Conservation (phyloP, 176 grass and related monocot genomes). For the Dactylis glomerata region DNA sequence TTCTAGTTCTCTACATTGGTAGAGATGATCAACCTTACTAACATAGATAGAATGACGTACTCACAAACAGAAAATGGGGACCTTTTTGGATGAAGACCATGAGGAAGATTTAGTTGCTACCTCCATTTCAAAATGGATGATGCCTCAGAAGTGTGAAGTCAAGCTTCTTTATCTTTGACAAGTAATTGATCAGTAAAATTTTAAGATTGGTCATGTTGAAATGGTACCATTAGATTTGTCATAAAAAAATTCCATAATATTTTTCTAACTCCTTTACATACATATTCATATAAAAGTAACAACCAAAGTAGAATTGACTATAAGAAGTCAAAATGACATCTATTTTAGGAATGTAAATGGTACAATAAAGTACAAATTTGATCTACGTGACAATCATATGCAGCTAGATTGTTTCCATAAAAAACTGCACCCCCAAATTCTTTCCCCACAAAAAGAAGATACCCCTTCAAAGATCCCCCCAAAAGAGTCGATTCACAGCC, state of each 20-base stretch:
- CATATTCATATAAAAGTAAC: neutral
- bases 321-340: neutral
- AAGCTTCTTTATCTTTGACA: neutral
- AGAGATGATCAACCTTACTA: neutral
- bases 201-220: neutral
- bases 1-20: neutral
- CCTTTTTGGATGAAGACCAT: neutral
- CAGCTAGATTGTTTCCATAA: neutral
- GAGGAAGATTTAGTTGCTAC: neutral
- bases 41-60: neutral
- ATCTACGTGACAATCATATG: neutral
- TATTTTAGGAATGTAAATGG: neutral
- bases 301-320: neutral
- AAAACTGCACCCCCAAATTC: neutral
- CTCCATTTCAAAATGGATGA: neutral
- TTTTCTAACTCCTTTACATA: neutral
- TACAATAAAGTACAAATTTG: neutral
- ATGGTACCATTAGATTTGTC: neutral
- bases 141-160: neutral
- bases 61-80: neutral
- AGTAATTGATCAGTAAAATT: neutral
- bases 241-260: neutral
- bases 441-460: neutral
- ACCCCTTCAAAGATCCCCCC: neutral
- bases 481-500: neutral